Conservation (phyloP, 768 basidiomycete genomes). For the Boletales sp. region DNA sequence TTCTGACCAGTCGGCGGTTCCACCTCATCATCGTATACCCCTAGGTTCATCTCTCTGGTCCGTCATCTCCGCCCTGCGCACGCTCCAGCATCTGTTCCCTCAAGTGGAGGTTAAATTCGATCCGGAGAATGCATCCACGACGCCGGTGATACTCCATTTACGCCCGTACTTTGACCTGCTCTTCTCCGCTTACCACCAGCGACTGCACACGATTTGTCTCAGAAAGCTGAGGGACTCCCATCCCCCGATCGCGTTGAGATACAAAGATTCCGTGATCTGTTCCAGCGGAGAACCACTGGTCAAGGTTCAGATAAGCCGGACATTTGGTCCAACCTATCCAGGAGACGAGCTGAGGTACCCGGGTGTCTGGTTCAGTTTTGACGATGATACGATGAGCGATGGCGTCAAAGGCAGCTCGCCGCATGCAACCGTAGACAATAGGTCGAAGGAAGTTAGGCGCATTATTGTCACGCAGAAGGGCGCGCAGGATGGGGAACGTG, state of each 20-base stretch:
- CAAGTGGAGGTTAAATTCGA: slow-evolving; percentile 85
- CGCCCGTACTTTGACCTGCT: slow-evolving; percentile 83
- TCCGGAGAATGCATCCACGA: slow-evolving; percentile 61
- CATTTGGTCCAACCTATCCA: slow-evolving; percentile 82
- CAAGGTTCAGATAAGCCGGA: slow-evolving; percentile 61
- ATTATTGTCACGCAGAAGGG: slow-evolving; percentile 72
- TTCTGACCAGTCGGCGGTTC: background rate
- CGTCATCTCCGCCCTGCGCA: slow-evolving; percentile 63
- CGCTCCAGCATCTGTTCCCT: slow-evolving; percentile 66
- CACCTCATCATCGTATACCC: background rate
- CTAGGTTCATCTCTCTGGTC: slow-evolving; percentile 78
- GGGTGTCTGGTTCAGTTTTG: slow-evolving; percentile 81
- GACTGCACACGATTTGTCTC: slow-evolving; percentile 74
- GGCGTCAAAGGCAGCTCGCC: slow-evolving; percentile 43
- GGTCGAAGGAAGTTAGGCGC: slow-evolving; percentile 72
- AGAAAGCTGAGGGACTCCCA: slow-evolving; percentile 62
- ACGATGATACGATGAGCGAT: slow-evolving; percentile 64
- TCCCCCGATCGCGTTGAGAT: slow-evolving; percentile 65
- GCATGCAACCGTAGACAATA: slow-evolving; percentile 46
- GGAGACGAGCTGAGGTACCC: slow-evolving; percentile 77
- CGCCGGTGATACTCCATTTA: slow-evolving; percentile 74
- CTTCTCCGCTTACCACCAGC: slow-evolving; percentile 75
- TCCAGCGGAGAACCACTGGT: slow-evolving; percentile 58
- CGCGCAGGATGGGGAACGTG: slow-evolving; percentile 48
- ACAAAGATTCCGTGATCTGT: slow-evolving; percentile 62